phyloP scores from a whole-genome alignment of 1,139 yeast species.

The Geotrichum klebahnii region DNA sequence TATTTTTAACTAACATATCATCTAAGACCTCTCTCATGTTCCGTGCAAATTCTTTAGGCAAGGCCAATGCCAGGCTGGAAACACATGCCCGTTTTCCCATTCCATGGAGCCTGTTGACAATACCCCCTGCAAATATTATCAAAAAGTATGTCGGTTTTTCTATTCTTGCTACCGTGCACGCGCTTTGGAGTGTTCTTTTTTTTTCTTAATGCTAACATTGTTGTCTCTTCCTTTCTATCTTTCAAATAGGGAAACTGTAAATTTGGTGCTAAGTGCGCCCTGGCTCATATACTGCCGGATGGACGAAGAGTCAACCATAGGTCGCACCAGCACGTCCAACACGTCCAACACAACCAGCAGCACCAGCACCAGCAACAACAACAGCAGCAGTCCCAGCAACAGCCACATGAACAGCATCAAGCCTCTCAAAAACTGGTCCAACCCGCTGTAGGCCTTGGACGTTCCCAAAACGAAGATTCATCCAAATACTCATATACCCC shows the following conservation, averaged over 20 bases:
- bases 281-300: slow-evolving; percentile 85
- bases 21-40: slow-evolving; percentile 70
- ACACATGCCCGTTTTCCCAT: slow-evolving; percentile 87
- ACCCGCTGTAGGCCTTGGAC: neutral
- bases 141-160: slow-evolving; percentile 42
- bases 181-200: neutral
- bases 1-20: neutral
- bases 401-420: slow-evolving; percentile 14
- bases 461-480: slow-evolving; percentile 3
- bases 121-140: slow-evolving; percentile 87
- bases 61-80: slow-evolving; percentile 93
- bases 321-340: slow-evolving; percentile 23
- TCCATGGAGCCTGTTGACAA: slow-evolving; percentile 61
- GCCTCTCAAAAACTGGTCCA: neutral
- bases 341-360: slow-evolving; percentile 21
- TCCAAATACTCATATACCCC: slow-evolving; percentile 6
- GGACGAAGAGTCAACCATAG: slow-evolving; percentile 74
- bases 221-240: no score
- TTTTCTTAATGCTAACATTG: neutral
- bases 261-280: slow-evolving; percentile 88
- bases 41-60: slow-evolving; percentile 91
- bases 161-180: neutral
- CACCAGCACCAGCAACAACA: slow-evolving; percentile 18
- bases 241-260: slow-evolving; percentile 73
- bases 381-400: slow-evolving; percentile 12